Evolutionary conservation across 495 filamentous ascomycete species (phyloP).

Genomic region (Neurospora sp.): DNA sequence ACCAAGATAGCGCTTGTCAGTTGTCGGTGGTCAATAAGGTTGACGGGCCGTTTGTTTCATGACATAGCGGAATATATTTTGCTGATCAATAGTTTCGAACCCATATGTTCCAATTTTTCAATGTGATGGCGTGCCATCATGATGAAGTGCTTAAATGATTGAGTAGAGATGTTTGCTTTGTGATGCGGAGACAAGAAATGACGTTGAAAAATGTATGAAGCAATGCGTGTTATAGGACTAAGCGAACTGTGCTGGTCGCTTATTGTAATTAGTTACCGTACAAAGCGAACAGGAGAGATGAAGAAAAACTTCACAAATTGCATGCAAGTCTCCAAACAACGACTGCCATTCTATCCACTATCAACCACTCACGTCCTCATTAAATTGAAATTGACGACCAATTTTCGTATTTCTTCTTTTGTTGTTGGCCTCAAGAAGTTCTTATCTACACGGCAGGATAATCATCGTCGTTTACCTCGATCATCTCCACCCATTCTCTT

Average conservation of each 20-base stretch:
- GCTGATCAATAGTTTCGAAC: neutral
- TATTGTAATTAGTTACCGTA: neutral
- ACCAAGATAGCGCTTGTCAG: neutral
- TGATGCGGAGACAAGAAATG: neutral
- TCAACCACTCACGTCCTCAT: neutral
- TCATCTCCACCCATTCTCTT: neutral
- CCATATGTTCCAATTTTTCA: neutral
- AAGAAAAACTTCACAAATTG: neutral
- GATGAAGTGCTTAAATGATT: neutral
- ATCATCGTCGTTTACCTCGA: neutral
- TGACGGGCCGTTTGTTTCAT: neutral
- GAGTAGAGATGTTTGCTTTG: neutral
- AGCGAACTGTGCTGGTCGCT: accelerated
- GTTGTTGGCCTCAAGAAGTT: neutral
- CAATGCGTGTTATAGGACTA: neutral
- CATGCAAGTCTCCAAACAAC: neutral
- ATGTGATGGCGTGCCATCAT: neutral
- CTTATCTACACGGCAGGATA: neutral
- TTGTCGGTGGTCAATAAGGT: neutral
- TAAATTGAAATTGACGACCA: neutral
- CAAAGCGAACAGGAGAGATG: neutral
- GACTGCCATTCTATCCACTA: neutral
- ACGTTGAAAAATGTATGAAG: neutral
- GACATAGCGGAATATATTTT: neutral
- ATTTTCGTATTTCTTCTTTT: neutral